A percentile compares a stretch with the other conserved stretches of the same genome.
Conservation (phyloP, 352 stramenopile species). For the Pythium grandisporangium region DNA sequence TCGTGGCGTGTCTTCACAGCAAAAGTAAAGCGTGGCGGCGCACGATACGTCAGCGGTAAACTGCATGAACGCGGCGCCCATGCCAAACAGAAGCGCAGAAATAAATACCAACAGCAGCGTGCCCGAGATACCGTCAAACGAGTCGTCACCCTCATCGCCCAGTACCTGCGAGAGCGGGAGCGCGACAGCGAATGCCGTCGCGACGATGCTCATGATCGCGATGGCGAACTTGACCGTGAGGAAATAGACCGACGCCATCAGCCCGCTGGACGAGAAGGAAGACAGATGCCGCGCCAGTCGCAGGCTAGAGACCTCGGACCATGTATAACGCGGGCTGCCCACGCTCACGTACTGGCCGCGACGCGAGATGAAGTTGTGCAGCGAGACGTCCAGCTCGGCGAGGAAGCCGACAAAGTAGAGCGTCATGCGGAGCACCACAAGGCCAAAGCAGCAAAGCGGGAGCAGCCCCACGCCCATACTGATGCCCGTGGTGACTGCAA, state of each 20-base stretch:
- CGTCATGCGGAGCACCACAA: conserved; percentile 43
- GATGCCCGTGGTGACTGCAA: conserved; percentile 25
- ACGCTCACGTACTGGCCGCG: conserved; percentile 38
- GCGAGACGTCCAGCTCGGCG: conserved; percentile 41
- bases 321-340: conserved; percentile 17
- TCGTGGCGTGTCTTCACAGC: conserved; percentile 55
- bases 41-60: conserved; percentile 29
- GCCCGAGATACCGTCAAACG: conserved; percentile 28
- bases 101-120: conserved; percentile 35
- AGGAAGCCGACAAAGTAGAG: conserved; percentile 40
- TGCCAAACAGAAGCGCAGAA: conserved; percentile 28
- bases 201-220: conserved; percentile 33
- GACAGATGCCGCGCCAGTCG: conserved; percentile 40
- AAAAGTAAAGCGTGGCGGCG: conserved; percentile 51
- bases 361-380: conserved; percentile 59
- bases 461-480: conserved; percentile 27
- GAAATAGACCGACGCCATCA: conserved; percentile 52
- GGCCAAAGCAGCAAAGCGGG: conserved; percentile 43
- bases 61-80: conserved; percentile 51
- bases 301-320: conserved; percentile 31
- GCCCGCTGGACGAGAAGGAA: conserved; percentile 24
- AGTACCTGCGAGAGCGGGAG: conserved; percentile 29
- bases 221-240: conserved; percentile 47
- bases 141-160: conserved; percentile 18
- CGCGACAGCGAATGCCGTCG: conserved; percentile 44